phyloP scores from a whole-genome alignment of 2,329 filamentous ascomycete genomes.

The Lachnellula occidentalis region DNA sequence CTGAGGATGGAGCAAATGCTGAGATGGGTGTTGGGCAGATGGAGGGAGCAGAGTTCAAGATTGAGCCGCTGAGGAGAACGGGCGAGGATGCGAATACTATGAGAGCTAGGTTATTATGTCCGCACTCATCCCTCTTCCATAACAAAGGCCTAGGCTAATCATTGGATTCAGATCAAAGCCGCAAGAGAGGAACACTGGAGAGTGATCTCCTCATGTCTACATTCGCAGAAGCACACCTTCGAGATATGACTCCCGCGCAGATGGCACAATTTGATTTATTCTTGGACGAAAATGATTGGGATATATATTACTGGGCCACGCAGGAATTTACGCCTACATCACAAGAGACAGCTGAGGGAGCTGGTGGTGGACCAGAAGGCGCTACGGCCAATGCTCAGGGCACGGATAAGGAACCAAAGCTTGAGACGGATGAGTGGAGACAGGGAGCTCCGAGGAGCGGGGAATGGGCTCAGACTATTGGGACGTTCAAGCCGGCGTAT shows the following conservation, averaged over 20 bases:
- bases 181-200: slow-evolving; percentile 93
- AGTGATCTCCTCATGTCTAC: slow-evolving; percentile 94
- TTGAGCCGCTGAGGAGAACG: slow-evolving; percentile 79
- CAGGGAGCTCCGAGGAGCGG: slow-evolving; percentile 45
- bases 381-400: slow-evolving; percentile 19
- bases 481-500: slow-evolving; percentile 90
- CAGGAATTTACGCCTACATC: slow-evolving; percentile 66
- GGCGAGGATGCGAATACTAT: slow-evolving; percentile 83
- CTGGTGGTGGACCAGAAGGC: slow-evolving; percentile 33
- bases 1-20: slow-evolving; percentile 41
- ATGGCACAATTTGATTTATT: slow-evolving; percentile 84
- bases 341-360: slow-evolving; percentile 49
- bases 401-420: slow-evolving; percentile 23
- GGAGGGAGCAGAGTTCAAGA: slow-evolving; percentile 76
- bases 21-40: slow-evolving; percentile 80
- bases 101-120: slow-evolving; percentile 75
- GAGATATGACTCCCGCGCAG: slow-evolving; percentile 65
- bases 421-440: slow-evolving; percentile 27
- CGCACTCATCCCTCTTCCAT: slow-evolving; percentile 6
- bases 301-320: slow-evolving; percentile 99
- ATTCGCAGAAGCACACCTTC: slow-evolving; percentile 77
- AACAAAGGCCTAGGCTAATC: neutral
- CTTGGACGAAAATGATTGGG: slow-evolving; percentile 99
- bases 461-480: slow-evolving; percentile 96
- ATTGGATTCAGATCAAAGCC: slow-evolving; percentile 71